Evolutionary conservation across 2,329 filamentous ascomycete species (phyloP), one percentile per base, ranked within the genome.

Genomic region (Nothopassalora personata): DNA sequence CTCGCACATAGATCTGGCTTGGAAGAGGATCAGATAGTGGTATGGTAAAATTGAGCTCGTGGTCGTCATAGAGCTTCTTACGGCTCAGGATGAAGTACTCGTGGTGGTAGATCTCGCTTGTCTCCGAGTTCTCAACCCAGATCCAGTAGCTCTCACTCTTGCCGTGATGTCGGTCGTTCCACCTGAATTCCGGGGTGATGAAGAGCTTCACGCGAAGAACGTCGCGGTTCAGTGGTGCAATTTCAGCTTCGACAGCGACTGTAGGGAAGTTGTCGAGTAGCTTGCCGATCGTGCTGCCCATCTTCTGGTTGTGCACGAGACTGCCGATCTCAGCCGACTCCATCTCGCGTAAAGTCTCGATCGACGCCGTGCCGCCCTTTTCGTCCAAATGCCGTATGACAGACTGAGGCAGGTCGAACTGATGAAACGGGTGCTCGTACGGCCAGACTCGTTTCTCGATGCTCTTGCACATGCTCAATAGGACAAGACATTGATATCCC

Each of bases 121-220:
- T 97, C 68, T 97, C 94, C 0, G 93, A 97, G 72, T 97, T 96
- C 74, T 99, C 94, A 3, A 99, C 93, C 95, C 94, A 99, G 59
- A 99, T 88, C 83, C 95, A 99, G 76, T 95, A 99, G 4, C 93
- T 93, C 70, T 99, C 94, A 0, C 93, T 97, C 2, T 87, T 91
- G 18, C 95, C 95, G 70, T 99, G 92, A 60, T 96, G 84, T 50
- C 89, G 86, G 66, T 97, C 93, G 67, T 96, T 96, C 94, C 94
- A 99, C 39, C 81, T 81, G 71, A 99, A 99, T 54, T 97, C 92
- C 0, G 94, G 91, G 1, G 87, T 90, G 18, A 99, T 82, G 67
- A 82, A 90, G 0, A 99, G 83, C 70, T 89, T 88, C 69, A 99
- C 91, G n/a, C 93, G 86, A 62, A 99, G 79, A 0, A 99, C 93